Evolutionary conservation across 148 eudicot species (phyloP).

Genomic region (Euryodendron excelsum): DNA sequence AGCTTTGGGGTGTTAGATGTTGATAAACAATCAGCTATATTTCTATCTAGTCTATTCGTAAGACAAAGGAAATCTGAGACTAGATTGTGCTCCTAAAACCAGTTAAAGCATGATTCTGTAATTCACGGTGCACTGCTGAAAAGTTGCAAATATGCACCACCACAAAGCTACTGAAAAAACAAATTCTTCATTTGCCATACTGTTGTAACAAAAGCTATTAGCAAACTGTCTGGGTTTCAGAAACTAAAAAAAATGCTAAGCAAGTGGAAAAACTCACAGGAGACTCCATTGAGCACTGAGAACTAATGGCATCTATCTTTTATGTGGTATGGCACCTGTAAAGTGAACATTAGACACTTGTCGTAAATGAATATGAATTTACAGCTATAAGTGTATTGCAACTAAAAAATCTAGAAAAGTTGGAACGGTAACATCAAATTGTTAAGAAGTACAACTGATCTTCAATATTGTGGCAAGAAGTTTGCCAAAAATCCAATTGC

Average conservation of each 20-base stretch:
- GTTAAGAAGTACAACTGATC: not conserved
- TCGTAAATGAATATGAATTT: not conserved
- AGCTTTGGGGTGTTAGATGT: not conserved
- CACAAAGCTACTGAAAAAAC: not conserved
- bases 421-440: too few relatives aligned
- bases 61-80: too few relatives aligned
- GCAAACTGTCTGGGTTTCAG: not conserved
- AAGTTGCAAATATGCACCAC: not conserved
- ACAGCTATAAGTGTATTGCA: not conserved
- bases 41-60: too few relatives aligned
- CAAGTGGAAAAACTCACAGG: constrained; percentile 15
- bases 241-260: not conserved
- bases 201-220: not conserved
- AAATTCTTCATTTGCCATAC: not conserved
- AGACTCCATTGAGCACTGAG: constrained; percentile 12
- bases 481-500: too few relatives aligned
- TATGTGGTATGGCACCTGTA: constrained; percentile 12
- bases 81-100: too few relatives aligned
- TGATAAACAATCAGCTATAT: too few relatives aligned
- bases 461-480: not conserved
- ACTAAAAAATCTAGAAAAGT: not conserved
- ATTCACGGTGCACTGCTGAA: too few relatives aligned
- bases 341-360: not conserved
- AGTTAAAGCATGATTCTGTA: too few relatives aligned
- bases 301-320: not conserved